phyloP scores from a whole-genome alignment of 2,329 filamentous ascomycete genomes.

The Ceratocystis alfenasii region DNA sequence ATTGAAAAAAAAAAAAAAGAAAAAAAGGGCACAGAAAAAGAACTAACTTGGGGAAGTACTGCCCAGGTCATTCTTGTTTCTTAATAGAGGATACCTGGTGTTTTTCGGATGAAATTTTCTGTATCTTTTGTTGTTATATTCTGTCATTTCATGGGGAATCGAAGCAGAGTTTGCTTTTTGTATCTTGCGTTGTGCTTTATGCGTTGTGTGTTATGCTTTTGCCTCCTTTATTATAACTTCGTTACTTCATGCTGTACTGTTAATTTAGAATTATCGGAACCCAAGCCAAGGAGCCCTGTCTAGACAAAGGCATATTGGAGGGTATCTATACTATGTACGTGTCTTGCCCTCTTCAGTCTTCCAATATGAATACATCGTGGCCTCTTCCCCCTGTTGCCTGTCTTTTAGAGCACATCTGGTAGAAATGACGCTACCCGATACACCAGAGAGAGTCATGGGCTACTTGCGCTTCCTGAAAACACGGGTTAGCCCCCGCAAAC shows the following conservation, averaged over 20 bases:
- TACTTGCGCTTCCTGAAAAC: too few relatives aligned
- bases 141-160: constrained; percentile 9
- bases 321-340: too few relatives aligned
- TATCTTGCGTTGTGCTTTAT: background rate
- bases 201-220: background rate
- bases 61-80: constrained; percentile 10
- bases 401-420: too few relatives aligned
- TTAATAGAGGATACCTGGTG: constrained; percentile 6
- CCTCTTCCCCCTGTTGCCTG: too few relatives aligned
- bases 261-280: constrained; percentile 1
- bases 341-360: too few relatives aligned
- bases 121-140: constrained; percentile 9
- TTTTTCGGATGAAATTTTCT: background rate
- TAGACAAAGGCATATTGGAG: too few relatives aligned
- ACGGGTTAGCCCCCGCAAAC: too few relatives aligned
- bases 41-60: too few relatives aligned
- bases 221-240: background rate
- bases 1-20: background rate
- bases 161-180: background rate
- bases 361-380: too few relatives aligned
- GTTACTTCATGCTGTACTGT: background rate
- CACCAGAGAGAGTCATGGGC: too few relatives aligned
- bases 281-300: background rate
- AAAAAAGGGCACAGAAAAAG: background rate
- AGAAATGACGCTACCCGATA: too few relatives aligned